Conservation (phyloP, 495 filamentous ascomycete species). For the Evansstolkia leycettana region DNA sequence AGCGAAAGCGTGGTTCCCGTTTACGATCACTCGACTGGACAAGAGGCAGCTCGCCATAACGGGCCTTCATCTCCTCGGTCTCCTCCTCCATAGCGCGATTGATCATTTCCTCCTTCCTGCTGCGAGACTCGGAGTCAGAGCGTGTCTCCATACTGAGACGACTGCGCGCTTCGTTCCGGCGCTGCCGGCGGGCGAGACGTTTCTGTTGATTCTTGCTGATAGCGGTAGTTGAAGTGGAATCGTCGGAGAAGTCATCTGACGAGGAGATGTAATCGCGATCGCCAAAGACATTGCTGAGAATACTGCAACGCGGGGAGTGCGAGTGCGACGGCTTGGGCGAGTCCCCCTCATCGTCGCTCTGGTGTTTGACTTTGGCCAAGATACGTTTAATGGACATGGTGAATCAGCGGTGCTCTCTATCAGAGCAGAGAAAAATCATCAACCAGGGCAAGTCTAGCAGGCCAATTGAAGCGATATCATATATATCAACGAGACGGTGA, state of each 20-base stretch:
- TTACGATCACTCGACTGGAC: constrained; percentile 33
- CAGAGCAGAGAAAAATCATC: too few species aligned
- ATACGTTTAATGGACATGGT: constrained; percentile 36
- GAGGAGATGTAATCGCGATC: constrained; percentile 30
- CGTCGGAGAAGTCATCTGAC: constrained; percentile 37
- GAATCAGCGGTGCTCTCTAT: background rate
- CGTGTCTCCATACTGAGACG: constrained; percentile 41
- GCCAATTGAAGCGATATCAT: too few species aligned
- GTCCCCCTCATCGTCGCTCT: constrained; percentile 11
- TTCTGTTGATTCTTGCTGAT: constrained; percentile 44
- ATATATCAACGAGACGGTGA: too few species aligned
- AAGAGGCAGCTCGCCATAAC: constrained; percentile 47
- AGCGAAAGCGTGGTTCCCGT: constrained; percentile 28
- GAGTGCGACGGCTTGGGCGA: constrained; percentile 9
- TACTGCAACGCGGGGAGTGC: constrained; percentile 27
- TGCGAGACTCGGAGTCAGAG: constrained; percentile 32
- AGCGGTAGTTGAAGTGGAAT: constrained; percentile 18
- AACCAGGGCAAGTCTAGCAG: too few species aligned
- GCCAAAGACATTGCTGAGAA: constrained; percentile 27
- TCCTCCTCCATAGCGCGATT: constrained; percentile 21
- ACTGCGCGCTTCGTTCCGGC: constrained; percentile 28
- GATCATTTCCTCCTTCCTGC: constrained; percentile 32
- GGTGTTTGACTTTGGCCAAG: constrained; percentile 28
- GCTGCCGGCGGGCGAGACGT: constrained; percentile 31
- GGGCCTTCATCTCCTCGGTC: constrained; percentile 40